Evolutionary conservation across 352 stramenopile genomes (phyloP), one percentile per base, ranked within the genome.

Genomic region (Globisporangium nodosum): DNA sequence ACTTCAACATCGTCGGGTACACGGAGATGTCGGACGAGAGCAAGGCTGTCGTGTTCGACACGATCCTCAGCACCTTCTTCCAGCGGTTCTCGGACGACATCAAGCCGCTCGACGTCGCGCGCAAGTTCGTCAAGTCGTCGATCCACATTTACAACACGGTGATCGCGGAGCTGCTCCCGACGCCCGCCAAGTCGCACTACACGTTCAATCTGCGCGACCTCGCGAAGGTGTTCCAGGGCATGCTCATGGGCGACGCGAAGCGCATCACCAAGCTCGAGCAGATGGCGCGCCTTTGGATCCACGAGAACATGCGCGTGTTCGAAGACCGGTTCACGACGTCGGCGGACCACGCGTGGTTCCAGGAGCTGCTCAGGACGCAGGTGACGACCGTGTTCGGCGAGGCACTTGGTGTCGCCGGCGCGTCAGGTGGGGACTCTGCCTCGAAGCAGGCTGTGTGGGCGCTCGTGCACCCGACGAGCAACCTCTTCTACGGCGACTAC

Each of bases 401-500:
- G 11, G 49, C 60, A 0, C 33, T 93, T 3, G 72, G 73, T 0
- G 52, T 81, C 18, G 27, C 42, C 0, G 55, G 42, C 15, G 40
- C 67, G 45, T 42, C 57, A 0, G 56, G 50, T 18, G 61, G 40
- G 5, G 61, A 63, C 20, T 54, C 51, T 11, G 52, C 58, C 9
- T 51, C 62, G n/a, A 82, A 78, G 55, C 66, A 70, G 51, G 66
- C 68, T 3, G 73, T 70, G 3, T 94, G 85, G 85, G 68, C 82
- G 3, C 58, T 87, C 9, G 80, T 91, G 5, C 75, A 90, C 35
- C 81, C 81, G 15, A 73, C 59, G 0, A 64, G 64, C 43, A 56
- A 70, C 74, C 54, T 97, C 3, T 82, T 98, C 52, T 98, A 91
- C 56, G 91, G 87, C 9, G 94, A 98, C 66, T 98, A 97, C 61